These are phyloP conservation scores for Vaccinium myrtillus DNA, from an alignment of 148 eudicot genomes.

Conservation along the genomic window DNA sequence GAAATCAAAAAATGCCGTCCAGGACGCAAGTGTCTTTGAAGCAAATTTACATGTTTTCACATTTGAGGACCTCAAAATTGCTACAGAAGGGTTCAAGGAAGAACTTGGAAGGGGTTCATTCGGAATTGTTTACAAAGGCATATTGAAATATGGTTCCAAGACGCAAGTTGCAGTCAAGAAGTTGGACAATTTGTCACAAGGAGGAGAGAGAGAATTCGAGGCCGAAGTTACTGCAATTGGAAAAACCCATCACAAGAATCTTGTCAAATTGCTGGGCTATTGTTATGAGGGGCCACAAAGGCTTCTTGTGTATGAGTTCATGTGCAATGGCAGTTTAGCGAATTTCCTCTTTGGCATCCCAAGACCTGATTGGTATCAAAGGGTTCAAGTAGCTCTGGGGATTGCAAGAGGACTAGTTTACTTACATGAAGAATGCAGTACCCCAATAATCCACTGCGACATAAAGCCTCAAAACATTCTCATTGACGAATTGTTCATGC, in stretches of 20 bases:
- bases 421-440: constrained; percentile 21
- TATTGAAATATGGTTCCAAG: background rate
- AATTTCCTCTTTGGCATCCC: constrained; percentile 11
- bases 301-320: constrained; percentile 19
- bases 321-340: constrained; percentile 19
- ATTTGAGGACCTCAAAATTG: constrained; percentile 17
- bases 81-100: constrained; percentile 16
- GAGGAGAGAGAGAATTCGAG: constrained; percentile 20
- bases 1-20: background rate
- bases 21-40: background rate
- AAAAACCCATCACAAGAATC: constrained; percentile 20
- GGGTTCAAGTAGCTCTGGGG: constrained; percentile 14
- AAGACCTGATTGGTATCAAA: constrained; percentile 11
- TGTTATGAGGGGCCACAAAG: constrained; percentile 17
- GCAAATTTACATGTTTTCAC: constrained; percentile 11
- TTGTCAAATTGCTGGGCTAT: constrained; percentile 17
- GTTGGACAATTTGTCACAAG: constrained; percentile 11
- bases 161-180: constrained; percentile 18
- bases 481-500: background rate
- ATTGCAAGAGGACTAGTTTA: constrained; percentile 23
- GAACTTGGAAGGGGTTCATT: constrained; percentile 22
- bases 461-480: constrained; percentile 24
- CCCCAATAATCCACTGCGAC: constrained; percentile 18
- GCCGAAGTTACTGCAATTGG: constrained; percentile 22
- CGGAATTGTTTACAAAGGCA: constrained; percentile 23